Evolutionary conservation across 345 rosid genomes (phyloP), one percentile per base, ranked within the genome.

Genomic region (Murraya koenigii): DNA sequence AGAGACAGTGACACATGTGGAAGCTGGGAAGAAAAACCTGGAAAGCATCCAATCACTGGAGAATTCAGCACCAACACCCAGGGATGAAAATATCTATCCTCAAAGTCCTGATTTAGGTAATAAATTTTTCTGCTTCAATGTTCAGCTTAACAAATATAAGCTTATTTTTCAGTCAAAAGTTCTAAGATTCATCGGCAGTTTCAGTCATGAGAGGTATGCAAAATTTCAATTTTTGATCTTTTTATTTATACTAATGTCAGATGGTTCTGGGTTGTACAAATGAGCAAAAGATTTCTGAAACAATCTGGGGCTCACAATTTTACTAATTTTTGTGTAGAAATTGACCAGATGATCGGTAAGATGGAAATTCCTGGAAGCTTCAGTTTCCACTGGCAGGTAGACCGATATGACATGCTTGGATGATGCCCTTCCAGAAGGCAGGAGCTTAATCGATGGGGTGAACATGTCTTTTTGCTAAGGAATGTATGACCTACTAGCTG

Each of bases 321-420:
- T 7, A 5, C 14, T 7, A 0, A 39, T 66, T 28, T 63, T 78
- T n/a, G 54, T 82, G 79, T 85, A 90, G 94, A 84, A 36, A 73
- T 87, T 65, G 92, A 89, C 41, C 85, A 89, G 60, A 70, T 90
- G 84, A 73, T 88, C 65, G 85, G 82, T 52, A 77, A 82, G 75
- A 75, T 80, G 20, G 86, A 83, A 35, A 55, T 60, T 66, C 74
- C 83, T 36, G 76, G 72, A 77, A 77, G 71, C 23, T 69, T 58
- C 63, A 80, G 62, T 79, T 68, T 81, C 25, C 78, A 73, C 28
- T 74, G 71, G 80, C 81, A 73, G 47, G 44, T 41, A n/a, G 82
- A 78, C 66, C 77, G 78, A 60, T 72, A 69, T 70, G 77, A 69
- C 26, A 58, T 70, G 41, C 58, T 67, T 8, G 69, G 77, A 79